A percentile compares a stretch with the other conserved stretches of the same genome.
Evolutionary conservation across 164 flowering plant species (phyloP).

Genomic region (Amborella trichopoda): DNA sequence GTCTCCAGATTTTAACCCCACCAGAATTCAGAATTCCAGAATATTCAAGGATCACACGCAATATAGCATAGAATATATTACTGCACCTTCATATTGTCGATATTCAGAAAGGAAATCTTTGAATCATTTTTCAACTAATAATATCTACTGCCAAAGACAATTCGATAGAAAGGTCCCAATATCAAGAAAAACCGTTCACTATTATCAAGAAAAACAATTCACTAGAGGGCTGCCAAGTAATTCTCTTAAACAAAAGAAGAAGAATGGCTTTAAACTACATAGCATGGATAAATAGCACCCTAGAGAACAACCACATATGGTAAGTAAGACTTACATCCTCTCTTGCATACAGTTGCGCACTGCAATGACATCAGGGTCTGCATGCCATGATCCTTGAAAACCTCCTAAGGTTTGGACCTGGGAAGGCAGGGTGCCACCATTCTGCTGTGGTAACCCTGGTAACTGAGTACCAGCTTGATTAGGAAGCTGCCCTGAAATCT

Average conservation of each 20-base stretch:
- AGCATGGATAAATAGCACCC: no score
- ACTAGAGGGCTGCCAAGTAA: neutral
- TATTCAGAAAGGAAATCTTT: no score
- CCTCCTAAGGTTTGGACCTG: slow-evolving; percentile 27
- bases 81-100: no score
- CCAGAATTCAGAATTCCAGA: no score
- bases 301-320: neutral
- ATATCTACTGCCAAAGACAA: no score
- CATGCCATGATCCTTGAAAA: slow-evolving; percentile 10
- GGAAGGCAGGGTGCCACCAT: slow-evolving; percentile 34
- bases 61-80: no score
- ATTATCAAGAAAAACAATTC: neutral
- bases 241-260: neutral
- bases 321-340: slow-evolving; percentile 49
- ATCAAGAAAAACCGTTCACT: neutral
- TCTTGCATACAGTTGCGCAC: slow-evolving; percentile 31
- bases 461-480: slow-evolving; percentile 45
- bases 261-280: neutral
- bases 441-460: slow-evolving; percentile 49
- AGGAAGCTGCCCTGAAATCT: slow-evolving; percentile 67
- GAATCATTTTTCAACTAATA: no score
- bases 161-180: neutral
- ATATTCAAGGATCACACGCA: no score
- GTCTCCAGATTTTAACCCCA: no score
- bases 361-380: slow-evolving; percentile 35